phyloP scores from a whole-genome alignment of 331 rosid genomes.

The Spiraea crenata region DNA sequence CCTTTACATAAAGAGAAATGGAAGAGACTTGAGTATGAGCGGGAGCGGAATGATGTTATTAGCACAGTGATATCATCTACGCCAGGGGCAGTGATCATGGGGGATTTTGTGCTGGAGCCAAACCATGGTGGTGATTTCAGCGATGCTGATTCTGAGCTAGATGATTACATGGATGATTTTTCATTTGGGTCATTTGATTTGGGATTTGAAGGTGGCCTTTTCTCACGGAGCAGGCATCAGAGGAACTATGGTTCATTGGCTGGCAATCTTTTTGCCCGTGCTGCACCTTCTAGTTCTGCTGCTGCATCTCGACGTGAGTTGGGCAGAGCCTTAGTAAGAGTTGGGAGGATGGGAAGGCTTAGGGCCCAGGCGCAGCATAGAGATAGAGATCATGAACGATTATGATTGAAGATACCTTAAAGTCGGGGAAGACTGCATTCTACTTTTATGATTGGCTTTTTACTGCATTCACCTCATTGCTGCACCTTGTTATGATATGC shows the following conservation, averaged over 20 bases:
- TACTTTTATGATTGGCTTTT: conserved; percentile 13
- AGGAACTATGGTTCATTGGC: conserved; percentile 36
- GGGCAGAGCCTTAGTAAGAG: conserved; percentile 40
- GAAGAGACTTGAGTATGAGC: conserved; percentile 87
- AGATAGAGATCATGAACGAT: conserved; percentile 43
- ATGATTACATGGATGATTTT: conserved; percentile 57
- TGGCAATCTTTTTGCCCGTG: conserved; percentile 37
- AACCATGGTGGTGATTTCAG: conserved; percentile 49
- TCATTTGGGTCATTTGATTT: conserved; percentile 48
- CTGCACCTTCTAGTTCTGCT: conserved; percentile 41
- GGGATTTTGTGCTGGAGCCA: conserved; percentile 95
- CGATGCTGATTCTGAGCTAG: conserved; percentile 59
- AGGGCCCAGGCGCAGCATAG: conserved; percentile 32
- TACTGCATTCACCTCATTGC: neutral
- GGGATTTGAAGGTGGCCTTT: conserved; percentile 41
- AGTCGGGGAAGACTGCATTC: conserved; percentile 33
- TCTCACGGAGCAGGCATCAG: conserved; percentile 46
- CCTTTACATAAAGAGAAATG: conserved; percentile 81
- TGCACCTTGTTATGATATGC: conserved; percentile 20
- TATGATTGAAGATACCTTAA: conserved; percentile 9
- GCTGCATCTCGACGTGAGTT: conserved; percentile 57
- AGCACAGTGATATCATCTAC: conserved; percentile 86
- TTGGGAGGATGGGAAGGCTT: conserved; percentile 52
- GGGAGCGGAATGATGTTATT: conserved; percentile 90
- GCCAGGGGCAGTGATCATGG: conserved; percentile 86